A percentile compares a stretch with the other conserved stretches of the same genome.
phyloP scores from a whole-genome alignment of 768 basidiomycete species.

The Mrakia blollopis region DNA sequence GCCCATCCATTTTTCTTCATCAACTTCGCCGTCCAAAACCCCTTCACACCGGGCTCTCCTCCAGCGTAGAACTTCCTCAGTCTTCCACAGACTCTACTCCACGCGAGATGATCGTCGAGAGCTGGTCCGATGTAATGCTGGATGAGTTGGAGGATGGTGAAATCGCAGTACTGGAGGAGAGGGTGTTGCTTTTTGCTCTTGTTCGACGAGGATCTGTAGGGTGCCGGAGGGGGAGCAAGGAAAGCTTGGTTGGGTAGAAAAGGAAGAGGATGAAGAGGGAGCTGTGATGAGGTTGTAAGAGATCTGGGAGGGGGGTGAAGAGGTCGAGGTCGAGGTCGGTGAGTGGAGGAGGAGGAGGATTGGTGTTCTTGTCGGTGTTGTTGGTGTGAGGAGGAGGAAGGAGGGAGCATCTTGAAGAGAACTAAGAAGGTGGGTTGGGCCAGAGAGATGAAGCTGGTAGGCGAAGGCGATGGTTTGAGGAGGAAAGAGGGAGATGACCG shows the following conservation, averaged over 20 bases:
- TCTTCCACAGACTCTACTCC: background rate
- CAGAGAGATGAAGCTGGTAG: no score
- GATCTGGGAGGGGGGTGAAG: background rate
- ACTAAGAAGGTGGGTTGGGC: no score
- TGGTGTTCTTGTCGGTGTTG: no score
- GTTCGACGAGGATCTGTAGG: no score
- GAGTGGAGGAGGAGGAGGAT: no score
- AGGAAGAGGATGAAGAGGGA: background rate
- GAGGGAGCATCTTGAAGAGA: no score
- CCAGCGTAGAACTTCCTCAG: background rate
- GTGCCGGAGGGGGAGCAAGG: background rate
- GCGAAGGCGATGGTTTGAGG: no score
- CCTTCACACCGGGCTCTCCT: background rate
- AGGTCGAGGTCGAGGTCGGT: no score
- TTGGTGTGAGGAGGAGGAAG: no score
- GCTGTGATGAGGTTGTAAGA: background rate
- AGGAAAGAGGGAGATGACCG: no score
- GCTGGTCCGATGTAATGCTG: background rate
- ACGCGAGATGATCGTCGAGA: background rate
- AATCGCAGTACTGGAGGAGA: background rate
- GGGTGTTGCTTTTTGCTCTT: background rate
- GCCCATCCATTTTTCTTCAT: background rate
- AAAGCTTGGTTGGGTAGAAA: background rate
- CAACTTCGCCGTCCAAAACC: background rate
- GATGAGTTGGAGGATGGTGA: slow-evolving; percentile 1